Evolutionary conservation across 345 rosid genomes (phyloP).

Genomic region (Populus alba): DNA sequence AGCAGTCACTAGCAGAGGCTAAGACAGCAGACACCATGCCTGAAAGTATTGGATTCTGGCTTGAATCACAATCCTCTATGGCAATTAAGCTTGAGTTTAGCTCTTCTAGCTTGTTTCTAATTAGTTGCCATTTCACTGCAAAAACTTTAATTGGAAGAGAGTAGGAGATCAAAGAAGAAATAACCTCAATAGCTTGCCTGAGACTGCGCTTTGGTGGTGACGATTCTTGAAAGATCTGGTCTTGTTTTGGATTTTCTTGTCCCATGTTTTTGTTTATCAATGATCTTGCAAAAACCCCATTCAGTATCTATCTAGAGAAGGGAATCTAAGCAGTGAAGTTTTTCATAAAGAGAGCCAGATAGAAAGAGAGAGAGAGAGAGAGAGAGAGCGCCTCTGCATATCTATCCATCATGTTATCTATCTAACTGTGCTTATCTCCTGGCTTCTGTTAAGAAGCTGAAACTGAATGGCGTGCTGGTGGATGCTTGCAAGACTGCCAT

Average conservation of each 20-base stretch:
- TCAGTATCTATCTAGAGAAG: neutral
- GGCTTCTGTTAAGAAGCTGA: conserved; percentile 13
- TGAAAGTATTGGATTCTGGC: conserved; percentile 43
- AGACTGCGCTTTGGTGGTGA: conserved; percentile 35
- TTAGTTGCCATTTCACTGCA: conserved; percentile 74
- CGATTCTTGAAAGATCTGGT: conserved; percentile 18
- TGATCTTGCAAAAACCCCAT: conserved; percentile 40
- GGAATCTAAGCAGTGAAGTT: conserved; percentile 1
- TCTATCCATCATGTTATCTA: neutral
- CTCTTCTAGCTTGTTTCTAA: conserved; percentile 69
- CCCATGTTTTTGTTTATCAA: conserved; percentile 21
- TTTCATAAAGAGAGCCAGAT: neutral
- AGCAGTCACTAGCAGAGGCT: conserved; percentile 43
- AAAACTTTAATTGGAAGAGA: conserved; percentile 70
- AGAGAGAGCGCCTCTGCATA: neutral
- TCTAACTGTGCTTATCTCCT: conserved; percentile 9
- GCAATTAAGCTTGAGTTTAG: conserved; percentile 58
- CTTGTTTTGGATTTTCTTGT: conserved; percentile 20
- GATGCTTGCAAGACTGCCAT: conserved; percentile 24
- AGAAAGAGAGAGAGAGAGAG: neutral
- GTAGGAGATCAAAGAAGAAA: conserved; percentile 60
- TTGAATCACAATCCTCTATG: conserved; percentile 48
- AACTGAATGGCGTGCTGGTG: conserved; percentile 6
- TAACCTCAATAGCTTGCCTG: conserved; percentile 46
- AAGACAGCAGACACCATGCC: conserved; percentile 45